Base-by-base conservation (phyloP, 805 yeast genomes). In the Vanderwaltozyma verrucispora region DNA sequence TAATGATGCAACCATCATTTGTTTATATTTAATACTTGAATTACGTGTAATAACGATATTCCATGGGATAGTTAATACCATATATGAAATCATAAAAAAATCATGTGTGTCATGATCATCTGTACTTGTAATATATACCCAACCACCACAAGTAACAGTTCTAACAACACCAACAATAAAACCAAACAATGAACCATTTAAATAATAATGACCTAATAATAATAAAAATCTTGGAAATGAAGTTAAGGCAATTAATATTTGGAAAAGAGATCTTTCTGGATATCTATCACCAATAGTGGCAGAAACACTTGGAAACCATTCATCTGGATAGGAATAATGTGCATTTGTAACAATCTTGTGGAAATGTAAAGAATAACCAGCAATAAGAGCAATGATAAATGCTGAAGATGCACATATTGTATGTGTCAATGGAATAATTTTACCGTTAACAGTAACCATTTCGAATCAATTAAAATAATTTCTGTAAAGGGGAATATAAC, bases 81-180 rank as follows among this genome's bases (percentile, higher is more conserved):
- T 81, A 62, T 92, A 92, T 20, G 80, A 58, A 43, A 92, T 86
- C 98, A 92, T 92, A 57, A 89, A 89, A 30, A 92, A 75, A 54
- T 92, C 97, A 58, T 92, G 98, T 65, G 80, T 77, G 60, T 89
- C 95, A 50, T 89, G 97, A 57, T 92, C 96, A 59, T 92, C 98
- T 1, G 96, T 86, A 6, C 95, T 83, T 2, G 98, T 92, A 45
- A 92, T 82, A 56, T 92, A 92, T 7, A 94, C 95, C 96, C 97
- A 92, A 11, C 97, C 97, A 54, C 98, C 98, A 54, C 97, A 92
- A 2, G 95, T 80, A 39, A 92, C 72, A 0, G 98, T 92, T 60
- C 98, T 75, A n/a, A 83, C 37, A 2, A 83, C 42, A n/a, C 98
- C 98, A 4, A 75, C 53, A 2, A 72, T 33, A 12, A 52, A 32